These are phyloP conservation scores for Pigoraptor vietnamica DNA, from an alignment of 78 protist genomes.

Conservation along the genomic window DNA sequence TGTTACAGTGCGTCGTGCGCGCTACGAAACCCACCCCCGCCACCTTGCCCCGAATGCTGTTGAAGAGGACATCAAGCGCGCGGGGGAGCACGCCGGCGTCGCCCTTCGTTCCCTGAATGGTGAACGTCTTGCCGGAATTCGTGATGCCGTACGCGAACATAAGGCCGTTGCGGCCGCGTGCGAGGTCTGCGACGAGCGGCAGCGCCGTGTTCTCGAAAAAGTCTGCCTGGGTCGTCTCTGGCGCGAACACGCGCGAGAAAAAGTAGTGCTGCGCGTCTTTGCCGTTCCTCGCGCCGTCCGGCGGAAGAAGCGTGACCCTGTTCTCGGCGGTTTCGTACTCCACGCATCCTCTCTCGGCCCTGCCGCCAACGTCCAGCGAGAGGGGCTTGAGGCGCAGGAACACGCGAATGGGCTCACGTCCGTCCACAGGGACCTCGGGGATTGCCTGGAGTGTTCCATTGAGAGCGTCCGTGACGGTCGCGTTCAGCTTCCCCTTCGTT, in stretches of 20 bases:
- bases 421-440: background rate
- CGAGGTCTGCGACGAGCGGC: constrained; percentile 42
- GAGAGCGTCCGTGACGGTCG: background rate
- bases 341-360: background rate
- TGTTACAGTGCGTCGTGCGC: no score
- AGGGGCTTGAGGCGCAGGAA: background rate
- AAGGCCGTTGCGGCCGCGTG: constrained; percentile 30
- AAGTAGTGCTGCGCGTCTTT: background rate
- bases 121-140: constrained; percentile 55
- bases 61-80: constrained; percentile 31
- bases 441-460: background rate
- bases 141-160: constrained; percentile 47
- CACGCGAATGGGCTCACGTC: background rate
- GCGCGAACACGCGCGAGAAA: background rate
- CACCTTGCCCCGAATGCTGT: background rate
- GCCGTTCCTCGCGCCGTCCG: background rate
- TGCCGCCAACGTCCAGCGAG: background rate
- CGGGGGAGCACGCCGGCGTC: constrained; percentile 44
- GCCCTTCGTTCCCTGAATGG: constrained; percentile 39
- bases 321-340: background rate
- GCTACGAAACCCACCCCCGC: background rate
- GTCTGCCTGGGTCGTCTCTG: background rate
- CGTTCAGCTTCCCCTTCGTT: background rate
- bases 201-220: background rate
- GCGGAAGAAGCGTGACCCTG: background rate